Evolutionary conservation across 2,329 filamentous ascomycete genomes (phyloP).

Genomic region (Aureobasidium mangrovei): DNA sequence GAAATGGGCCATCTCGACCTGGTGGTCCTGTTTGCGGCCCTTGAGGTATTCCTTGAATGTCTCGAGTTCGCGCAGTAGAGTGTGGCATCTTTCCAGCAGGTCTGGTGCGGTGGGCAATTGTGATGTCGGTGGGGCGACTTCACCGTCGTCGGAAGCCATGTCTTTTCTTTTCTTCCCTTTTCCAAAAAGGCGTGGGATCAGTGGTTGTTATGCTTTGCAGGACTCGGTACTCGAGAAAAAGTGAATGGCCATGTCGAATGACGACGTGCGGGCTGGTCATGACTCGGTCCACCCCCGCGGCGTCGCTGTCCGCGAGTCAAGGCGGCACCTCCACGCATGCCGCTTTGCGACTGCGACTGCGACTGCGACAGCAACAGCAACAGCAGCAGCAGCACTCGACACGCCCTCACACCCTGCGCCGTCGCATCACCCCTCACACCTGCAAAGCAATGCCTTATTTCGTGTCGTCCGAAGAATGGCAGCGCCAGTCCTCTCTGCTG

Average conservation of each 20-base stretch:
- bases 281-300: not conserved
- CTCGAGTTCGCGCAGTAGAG: slow-evolving; percentile 34
- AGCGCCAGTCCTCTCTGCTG: slow-evolving; percentile 76
- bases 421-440: not conserved
- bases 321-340: not conserved
- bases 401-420: not conserved
- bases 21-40: slow-evolving; percentile 29
- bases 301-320: not conserved
- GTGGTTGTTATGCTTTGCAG: no score
- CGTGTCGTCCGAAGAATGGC: slow-evolving; percentile 78
- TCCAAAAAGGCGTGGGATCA: no score
- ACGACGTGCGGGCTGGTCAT: no score
- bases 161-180: no score
- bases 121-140: no score
- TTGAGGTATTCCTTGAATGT: slow-evolving; percentile 29
- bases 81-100: slow-evolving; percentile 31
- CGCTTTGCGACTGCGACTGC: no score
- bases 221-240: no score
- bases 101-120: slow-evolving; percentile 15
- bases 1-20: slow-evolving; percentile 28
- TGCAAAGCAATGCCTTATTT: slow-evolving; percentile 63
- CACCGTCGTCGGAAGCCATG: no score
- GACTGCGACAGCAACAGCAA: no score
- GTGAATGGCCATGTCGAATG: not conserved
- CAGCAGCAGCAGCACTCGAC: no score